A percentile compares a stretch with the other conserved stretches of the same genome.
These are phyloP conservation scores for Biscogniauxia marginata DNA, from an alignment of 2,329 filamentous ascomycete genomes.

Conservation along the genomic window DNA sequence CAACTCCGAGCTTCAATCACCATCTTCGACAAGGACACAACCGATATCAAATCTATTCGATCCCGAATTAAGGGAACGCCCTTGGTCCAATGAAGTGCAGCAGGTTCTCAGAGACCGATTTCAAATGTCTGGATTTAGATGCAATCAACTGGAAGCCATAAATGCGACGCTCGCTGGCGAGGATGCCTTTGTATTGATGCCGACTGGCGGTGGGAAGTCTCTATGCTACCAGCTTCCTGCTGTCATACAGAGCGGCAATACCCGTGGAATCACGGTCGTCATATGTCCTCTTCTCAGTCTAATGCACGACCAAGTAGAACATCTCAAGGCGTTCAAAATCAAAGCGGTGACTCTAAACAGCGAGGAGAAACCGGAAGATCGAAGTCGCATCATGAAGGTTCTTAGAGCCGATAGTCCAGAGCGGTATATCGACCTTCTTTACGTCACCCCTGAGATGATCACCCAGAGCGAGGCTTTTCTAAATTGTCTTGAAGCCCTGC, in stretches of 20 bases:
- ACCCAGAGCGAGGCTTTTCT: constrained; percentile 73
- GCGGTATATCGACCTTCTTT: constrained; percentile 79
- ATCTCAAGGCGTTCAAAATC: constrained; percentile 72
- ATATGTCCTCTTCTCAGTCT: constrained; percentile 92
- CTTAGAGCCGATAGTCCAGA: constrained; percentile 67
- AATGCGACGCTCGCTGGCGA: constrained; percentile 86
- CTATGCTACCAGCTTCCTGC: constrained; percentile 95
- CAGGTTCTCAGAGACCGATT: constrained; percentile 80
- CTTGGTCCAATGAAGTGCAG: constrained; percentile 86
- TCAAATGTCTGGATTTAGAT: constrained; percentile 79
- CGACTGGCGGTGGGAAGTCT: constrained; percentile 94
- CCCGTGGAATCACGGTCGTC: constrained; percentile 84
- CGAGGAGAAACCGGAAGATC: constrained; percentile 63
- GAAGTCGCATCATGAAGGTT: constrained; percentile 62
- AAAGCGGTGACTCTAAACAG: constrained; percentile 81
- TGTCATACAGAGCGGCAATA: constrained; percentile 76
- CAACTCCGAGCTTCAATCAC: too few species aligned
- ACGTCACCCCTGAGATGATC: constrained; percentile 97
- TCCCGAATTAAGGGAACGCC: constrained; percentile 58
- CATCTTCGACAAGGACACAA: too few species aligned
- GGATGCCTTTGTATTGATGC: constrained; percentile 95
- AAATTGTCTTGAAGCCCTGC: constrained; percentile 62
- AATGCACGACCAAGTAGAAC: constrained; percentile 95
- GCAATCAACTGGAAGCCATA: constrained; percentile 92
- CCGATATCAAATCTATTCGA: too few species aligned